A percentile compares a stretch with the other conserved stretches of the same genome.
phyloP scores from a whole-genome alignment of 2,329 filamentous ascomycete genomes.

The Coniochaeta prunicola region DNA sequence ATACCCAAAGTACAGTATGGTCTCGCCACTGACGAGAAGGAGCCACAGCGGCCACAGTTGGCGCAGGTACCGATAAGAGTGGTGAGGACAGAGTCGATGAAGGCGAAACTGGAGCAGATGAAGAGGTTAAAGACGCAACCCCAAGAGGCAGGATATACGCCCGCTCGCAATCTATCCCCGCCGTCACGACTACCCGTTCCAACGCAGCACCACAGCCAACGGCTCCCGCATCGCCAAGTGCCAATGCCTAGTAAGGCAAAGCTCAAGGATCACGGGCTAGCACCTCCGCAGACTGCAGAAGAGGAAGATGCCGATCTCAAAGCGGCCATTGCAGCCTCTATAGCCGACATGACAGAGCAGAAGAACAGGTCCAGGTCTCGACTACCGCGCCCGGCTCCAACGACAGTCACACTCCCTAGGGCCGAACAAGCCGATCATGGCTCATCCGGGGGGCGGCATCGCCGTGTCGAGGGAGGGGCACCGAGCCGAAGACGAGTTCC shows the following conservation, averaged over 20 bases:
- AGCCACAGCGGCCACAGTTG: background rate
- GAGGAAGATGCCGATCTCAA: background rate
- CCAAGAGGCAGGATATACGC: background rate
- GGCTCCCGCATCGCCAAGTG: background rate
- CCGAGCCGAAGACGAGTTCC: too few relatives aligned
- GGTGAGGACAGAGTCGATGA: background rate
- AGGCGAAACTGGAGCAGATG: background rate
- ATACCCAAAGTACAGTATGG: background rate
- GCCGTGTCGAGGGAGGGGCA: too few relatives aligned
- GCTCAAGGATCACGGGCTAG: background rate
- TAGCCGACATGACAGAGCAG: background rate
- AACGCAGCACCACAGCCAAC: background rate
- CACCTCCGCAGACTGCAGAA: background rate
- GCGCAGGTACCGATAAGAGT: background rate
- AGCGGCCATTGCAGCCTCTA: background rate
- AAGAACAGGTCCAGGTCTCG: background rate
- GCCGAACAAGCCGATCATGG: too few relatives aligned
- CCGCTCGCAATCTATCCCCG: background rate
- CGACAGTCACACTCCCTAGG: too few relatives aligned
- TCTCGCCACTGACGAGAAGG: background rate
- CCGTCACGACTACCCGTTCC: background rate
- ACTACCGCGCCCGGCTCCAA: background rate
- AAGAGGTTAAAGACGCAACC: background rate
- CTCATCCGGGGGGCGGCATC: too few relatives aligned
- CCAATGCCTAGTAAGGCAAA: background rate